phyloP scores from a whole-genome alignment of 768 basidiomycete genomes.

The Hemileccinum impolitum region DNA sequence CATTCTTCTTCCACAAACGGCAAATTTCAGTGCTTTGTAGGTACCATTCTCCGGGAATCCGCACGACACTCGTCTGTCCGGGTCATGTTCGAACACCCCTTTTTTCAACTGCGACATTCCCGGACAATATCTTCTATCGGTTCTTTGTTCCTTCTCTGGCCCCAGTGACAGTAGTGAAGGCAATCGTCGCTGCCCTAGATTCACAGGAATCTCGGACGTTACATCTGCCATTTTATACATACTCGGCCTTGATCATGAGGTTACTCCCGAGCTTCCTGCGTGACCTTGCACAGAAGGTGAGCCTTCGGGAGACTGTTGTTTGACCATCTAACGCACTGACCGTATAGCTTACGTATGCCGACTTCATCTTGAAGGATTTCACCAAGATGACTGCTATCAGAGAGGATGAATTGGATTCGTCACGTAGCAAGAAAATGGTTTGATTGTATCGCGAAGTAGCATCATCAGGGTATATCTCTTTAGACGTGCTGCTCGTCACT shows the following conservation, averaged over 20 bases:
- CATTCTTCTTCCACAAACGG: not conserved
- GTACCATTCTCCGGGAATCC: slow-evolving; percentile 71
- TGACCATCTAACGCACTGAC: slow-evolving; percentile 7
- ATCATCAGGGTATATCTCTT: too few species aligned
- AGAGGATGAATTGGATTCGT: slow-evolving; percentile 44
- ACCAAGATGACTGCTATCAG: slow-evolving; percentile 60
- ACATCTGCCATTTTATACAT: slow-evolving; percentile 67
- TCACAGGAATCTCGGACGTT: slow-evolving; percentile 72
- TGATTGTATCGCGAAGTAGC: slow-evolving; percentile 1
- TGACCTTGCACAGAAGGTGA: slow-evolving; percentile 76
- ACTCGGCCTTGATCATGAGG: slow-evolving; percentile 53
- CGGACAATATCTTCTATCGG: slow-evolving; percentile 47
- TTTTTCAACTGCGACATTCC: slow-evolving; percentile 59
- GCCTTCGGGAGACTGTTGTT: slow-evolving; percentile 8
- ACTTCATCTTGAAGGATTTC: slow-evolving; percentile 69
- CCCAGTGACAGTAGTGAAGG: slow-evolving; percentile 75
- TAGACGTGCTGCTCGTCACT: not conserved
- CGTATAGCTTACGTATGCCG: slow-evolving; percentile 59
- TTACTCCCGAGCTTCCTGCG: slow-evolving; percentile 68
- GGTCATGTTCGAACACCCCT: slow-evolving; percentile 78
- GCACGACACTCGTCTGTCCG: slow-evolving; percentile 84
- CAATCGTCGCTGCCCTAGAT: slow-evolving; percentile 78
- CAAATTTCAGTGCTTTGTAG: slow-evolving; percentile 30
- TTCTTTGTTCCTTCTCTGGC: slow-evolving; percentile 78
- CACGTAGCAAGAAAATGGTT: slow-evolving; percentile 9